phyloP scores from a whole-genome alignment of 352 stramenopile genomes.

The Globisporangium ultimum region DNA sequence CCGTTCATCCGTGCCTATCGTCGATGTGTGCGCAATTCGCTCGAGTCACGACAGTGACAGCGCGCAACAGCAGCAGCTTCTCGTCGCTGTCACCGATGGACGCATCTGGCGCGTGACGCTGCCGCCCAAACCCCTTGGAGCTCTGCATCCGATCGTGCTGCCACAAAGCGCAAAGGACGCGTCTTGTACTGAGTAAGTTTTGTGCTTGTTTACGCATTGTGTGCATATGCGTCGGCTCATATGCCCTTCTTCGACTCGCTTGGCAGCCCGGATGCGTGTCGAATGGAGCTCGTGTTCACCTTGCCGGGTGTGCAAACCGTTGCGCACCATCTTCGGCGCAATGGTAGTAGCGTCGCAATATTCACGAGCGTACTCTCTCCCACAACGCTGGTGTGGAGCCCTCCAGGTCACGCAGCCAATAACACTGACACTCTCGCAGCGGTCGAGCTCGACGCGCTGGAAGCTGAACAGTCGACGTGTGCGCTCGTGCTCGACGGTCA shows the following conservation, averaged over 20 bases:
- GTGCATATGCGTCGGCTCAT: not conserved
- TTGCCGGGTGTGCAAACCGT: constrained; percentile 42
- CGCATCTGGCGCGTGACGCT: constrained; percentile 51
- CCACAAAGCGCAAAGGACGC: constrained; percentile 2
- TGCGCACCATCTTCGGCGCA: constrained; percentile 8
- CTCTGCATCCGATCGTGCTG: constrained; percentile 10
- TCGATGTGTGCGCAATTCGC: constrained; percentile 17
- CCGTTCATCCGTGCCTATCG: constrained; percentile 33
- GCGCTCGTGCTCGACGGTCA: constrained; percentile 20
- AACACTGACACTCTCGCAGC: not conserved
- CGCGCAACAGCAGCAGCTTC: constrained; percentile 13
- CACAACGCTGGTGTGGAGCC: constrained; percentile 37
- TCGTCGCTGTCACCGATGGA: constrained; percentile 37
- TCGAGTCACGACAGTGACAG: not conserved
- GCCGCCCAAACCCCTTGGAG: constrained; percentile 6
- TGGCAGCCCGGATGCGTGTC: not conserved
- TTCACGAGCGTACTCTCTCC: constrained; percentile 52
- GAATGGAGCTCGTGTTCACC: constrained; percentile 20
- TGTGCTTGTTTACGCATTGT: not conserved
- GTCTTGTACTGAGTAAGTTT: not conserved
- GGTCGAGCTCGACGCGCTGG: constrained; percentile 47
- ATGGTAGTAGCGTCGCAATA: constrained; percentile 24
- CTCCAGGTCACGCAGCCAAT: not conserved
- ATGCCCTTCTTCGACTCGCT: not conserved
- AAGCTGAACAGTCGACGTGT: constrained; percentile 65